Base-by-base conservation (phyloP, 139 green algal species). In the Auxenochlorella pyrenoidosa region DNA sequence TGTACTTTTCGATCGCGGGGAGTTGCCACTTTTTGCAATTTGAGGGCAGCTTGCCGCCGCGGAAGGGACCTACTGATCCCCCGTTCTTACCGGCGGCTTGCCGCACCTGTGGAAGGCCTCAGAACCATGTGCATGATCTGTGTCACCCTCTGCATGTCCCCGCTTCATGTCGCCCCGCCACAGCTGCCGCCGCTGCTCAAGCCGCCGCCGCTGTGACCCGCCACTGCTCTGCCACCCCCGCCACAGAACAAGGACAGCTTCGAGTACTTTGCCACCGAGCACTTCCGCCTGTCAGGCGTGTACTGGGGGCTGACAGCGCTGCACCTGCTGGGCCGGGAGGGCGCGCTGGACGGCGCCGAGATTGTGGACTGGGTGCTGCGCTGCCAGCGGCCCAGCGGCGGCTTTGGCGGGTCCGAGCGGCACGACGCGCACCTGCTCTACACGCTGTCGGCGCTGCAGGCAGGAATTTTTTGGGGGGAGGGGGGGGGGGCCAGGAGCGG, bases 231-330 rank as follows among this genome's bases (percentile, higher is more conserved):
- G 32, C 68, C 63, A 30, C 36, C 38, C 47, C 28, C 32, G 38
- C 60, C 77, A 77, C 90, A 96, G 91, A 89, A 88, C 63, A 92
- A 82, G 2, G 79, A 83, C 65, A 92, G 76, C 60, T 93, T 96
- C 24, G 95, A 96, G 88, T 95, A 92, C 85, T 95, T 96, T 34
- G 93, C 93, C 3, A 99, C 96, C 5, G 98, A 99, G 89, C 97
- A 99, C 88, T 97, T 99, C 60, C 95, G 98, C 76, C 95, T 99
- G 94, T 97, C 93, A 79, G 98, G 98, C 60, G 94, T 98, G 72
- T 99, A 99, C 90, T 99, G 98, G 98, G 97, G 97, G n/a, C 84
- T 99, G 15, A 95, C 95, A 16, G 95, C 96, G 13, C 92, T 99
- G 92, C 82, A 92, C 40, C 88, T 99, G 30, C 68, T 99, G 71